Conservation (phyloP, 495 filamentous ascomycete species). For the Neurospora cerealis region DNA sequence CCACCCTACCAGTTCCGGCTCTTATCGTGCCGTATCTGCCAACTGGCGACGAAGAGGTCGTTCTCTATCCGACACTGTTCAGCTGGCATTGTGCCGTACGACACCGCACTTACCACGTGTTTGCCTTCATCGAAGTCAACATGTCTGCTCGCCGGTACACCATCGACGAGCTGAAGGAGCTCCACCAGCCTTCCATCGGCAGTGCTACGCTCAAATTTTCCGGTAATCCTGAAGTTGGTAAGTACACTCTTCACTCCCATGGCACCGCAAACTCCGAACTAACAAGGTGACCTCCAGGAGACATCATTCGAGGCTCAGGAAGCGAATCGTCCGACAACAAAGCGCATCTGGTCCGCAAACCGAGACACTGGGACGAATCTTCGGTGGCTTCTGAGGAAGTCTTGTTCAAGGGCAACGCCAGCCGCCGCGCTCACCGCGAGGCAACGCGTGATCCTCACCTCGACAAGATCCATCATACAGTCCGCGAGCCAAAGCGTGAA, state of each 20-base stretch:
- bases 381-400: conserved; percentile 20
- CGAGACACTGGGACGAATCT: conserved; percentile 18
- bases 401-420: conserved; percentile 20
- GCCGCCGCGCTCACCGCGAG: conserved; percentile 8
- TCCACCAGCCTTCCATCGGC: conserved; percentile 9
- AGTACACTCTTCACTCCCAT: conserved; percentile 1
- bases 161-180: conserved; percentile 26
- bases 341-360: conserved; percentile 7
- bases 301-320: conserved; percentile 16
- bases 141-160: conserved; percentile 30
- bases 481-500: conserved; percentile 1
- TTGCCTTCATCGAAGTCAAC: conserved; percentile 16
- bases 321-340: conserved; percentile 11
- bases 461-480: background rate
- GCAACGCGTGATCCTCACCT: background rate
- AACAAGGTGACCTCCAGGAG: conserved; percentile 11
- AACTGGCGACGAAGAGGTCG: background rate
- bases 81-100: conserved; percentile 11
- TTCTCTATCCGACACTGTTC: conserved; percentile 20
- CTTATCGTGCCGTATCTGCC: conserved; percentile 10
- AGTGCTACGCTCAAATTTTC: conserved; percentile 10
- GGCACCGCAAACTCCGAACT: background rate
- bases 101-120: conserved; percentile 24
- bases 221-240: conserved; percentile 26
- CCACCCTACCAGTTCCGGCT: conserved; percentile 12